These are phyloP conservation scores for Angomonas deanei DNA, from an alignment of 208 protist species.

Conservation along the genomic window DNA sequence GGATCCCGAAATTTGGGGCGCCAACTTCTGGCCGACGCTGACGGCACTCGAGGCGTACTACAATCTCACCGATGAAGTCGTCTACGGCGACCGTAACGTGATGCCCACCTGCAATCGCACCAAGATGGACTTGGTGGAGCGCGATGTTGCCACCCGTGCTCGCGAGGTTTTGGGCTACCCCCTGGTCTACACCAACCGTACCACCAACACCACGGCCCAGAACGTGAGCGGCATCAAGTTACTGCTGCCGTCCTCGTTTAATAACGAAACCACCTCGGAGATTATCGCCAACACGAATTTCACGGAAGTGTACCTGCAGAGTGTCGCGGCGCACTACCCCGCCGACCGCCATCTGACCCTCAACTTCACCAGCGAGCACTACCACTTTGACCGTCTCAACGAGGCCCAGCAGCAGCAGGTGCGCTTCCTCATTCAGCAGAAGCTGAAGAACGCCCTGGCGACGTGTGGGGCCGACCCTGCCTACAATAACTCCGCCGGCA, in stretches of 20 bases:
- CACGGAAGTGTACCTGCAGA: slow-evolving; percentile 4
- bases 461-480: slow-evolving; percentile 13
- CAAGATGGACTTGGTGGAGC: slow-evolving; percentile 25
- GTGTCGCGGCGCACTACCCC: slow-evolving; percentile 13
- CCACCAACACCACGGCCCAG: slow-evolving; percentile 9
- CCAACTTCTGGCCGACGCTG: slow-evolving; percentile 17
- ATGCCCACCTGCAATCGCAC: slow-evolving; percentile 48
- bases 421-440: slow-evolving; percentile 32
- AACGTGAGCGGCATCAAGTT: slow-evolving; percentile 64
- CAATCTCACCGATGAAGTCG: slow-evolving; percentile 37
- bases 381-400: slow-evolving; percentile 24
- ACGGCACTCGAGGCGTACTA: slow-evolving; percentile 36
- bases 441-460: slow-evolving; percentile 16
- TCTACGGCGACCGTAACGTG: slow-evolving; percentile 47
- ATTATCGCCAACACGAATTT: slow-evolving; percentile 29
- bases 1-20: slow-evolving; percentile 6
- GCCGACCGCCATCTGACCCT: slow-evolving; percentile 13
- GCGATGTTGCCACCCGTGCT: slow-evolving; percentile 16
- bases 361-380: slow-evolving; percentile 15
- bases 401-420: slow-evolving; percentile 24
- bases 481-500: not conserved
- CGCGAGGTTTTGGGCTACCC: slow-evolving; percentile 30
- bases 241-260: slow-evolving; percentile 54
- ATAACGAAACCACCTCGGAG: slow-evolving; percentile 6
- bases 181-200: slow-evolving; percentile 45